Evolutionary conservation across 495 filamentous ascomycete species (phyloP).

Genomic region (Rhypophila decipiens): DNA sequence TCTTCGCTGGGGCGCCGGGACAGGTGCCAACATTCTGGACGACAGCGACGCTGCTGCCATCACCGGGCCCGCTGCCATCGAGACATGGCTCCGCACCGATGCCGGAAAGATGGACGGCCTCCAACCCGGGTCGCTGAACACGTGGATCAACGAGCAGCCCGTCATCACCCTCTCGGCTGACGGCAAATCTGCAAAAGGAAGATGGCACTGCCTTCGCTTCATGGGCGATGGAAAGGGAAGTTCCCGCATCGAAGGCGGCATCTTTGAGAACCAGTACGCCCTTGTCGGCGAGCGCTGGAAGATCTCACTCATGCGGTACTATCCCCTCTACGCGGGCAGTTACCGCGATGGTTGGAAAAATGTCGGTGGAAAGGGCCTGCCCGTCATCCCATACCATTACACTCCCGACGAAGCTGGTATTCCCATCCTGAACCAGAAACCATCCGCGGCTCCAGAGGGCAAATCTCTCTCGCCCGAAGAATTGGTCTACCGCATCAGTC

Average conservation of each 20-base stretch:
- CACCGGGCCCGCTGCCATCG: constrained; percentile 11
- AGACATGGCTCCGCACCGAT: constrained; percentile 6
- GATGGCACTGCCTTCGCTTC: constrained; percentile 6
- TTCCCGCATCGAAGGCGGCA: constrained; percentile 12
- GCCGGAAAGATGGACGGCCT: constrained; percentile 12
- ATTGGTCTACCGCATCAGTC: constrained; percentile 9
- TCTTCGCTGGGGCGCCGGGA: constrained; percentile 9
- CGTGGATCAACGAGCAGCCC: constrained; percentile 9
- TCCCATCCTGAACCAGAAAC: background rate
- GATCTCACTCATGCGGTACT: constrained; percentile 13
- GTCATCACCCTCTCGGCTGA: constrained; percentile 10
- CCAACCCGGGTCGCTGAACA: constrained; percentile 8
- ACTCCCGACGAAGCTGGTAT: constrained; percentile 9
- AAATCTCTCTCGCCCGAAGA: constrained; percentile 5
- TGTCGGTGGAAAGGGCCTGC: constrained; percentile 4
- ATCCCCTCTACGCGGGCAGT: constrained; percentile 9
- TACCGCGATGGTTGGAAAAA: constrained; percentile 13
- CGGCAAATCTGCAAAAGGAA: constrained; percentile 9
- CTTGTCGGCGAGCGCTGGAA: constrained; percentile 3
- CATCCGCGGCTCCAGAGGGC: no score
- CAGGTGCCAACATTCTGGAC: constrained; percentile 2
- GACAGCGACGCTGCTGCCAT: background rate
- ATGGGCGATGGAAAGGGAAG: constrained; percentile 9
- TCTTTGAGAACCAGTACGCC: constrained; percentile 14
- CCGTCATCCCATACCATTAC: constrained; percentile 12